Conservation (phyloP, 2,329 filamentous ascomycete species). For the Aphanocladium album region DNA sequence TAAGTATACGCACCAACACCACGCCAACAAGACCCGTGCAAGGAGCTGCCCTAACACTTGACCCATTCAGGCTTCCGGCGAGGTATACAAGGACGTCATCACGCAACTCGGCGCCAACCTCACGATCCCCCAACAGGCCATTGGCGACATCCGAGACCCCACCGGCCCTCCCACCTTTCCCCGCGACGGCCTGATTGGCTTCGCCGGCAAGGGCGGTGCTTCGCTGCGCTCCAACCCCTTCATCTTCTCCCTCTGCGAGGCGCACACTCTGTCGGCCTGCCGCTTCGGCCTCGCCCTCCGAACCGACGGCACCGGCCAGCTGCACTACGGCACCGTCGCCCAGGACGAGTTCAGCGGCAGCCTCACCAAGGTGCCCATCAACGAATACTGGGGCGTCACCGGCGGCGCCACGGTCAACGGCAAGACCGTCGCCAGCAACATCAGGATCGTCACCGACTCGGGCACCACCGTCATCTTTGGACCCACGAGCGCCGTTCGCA, state of each 20-base stretch:
- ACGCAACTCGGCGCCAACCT: conserved; percentile 17
- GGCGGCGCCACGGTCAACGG: conserved; percentile 16
- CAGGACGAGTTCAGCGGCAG: conserved; percentile 12
- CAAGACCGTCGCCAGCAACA: not conserved
- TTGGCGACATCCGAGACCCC: conserved; percentile 15
- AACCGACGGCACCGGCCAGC: conserved; percentile 16
- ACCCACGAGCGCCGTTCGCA: conserved; percentile 12
- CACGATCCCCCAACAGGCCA: conserved; percentile 14
- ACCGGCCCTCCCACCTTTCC: conserved; percentile 15
- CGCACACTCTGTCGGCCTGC: conserved; percentile 15
- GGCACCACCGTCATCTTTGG: conserved; percentile 19
- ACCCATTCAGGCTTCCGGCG: conserved; percentile 14
- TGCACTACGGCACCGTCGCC: conserved; percentile 18
- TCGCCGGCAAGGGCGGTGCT: conserved; percentile 10
- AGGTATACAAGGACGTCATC: conserved; percentile 17
- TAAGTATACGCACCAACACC: not conserved
- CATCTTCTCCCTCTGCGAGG: conserved; percentile 17
- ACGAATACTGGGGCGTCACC: conserved; percentile 12
- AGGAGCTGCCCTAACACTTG: not conserved
- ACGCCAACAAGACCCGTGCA: not conserved
- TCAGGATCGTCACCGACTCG: conserved; percentile 16
- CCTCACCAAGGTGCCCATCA: conserved; percentile 4
- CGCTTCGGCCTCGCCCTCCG: conserved; percentile 19
- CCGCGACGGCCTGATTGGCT: conserved; percentile 19
- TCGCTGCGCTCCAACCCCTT: conserved; percentile 14